Base-by-base conservation (phyloP, 352 stramenopile species). In the Globisporangium acanthophoron region DNA sequence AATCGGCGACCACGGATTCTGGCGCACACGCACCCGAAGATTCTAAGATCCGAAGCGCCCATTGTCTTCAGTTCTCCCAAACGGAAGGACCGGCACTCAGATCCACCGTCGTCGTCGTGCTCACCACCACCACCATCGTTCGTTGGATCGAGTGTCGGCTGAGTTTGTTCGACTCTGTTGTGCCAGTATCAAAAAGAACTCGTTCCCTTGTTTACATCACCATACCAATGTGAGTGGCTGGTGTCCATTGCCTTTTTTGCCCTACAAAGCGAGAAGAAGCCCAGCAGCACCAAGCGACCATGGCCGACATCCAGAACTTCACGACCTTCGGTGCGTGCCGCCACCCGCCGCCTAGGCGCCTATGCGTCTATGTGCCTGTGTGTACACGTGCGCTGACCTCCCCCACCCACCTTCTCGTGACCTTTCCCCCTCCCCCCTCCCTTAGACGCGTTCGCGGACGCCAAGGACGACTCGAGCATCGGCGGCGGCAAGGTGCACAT, bases 401-500 rank as follows among this genome's bases (percentile, higher is more conserved):
- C 48, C 39, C 39, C 52, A 24, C 41, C 44, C 57, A 64, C 27
- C n/a, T 27, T 24, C 43, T 46, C 50, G 24, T 27, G 24, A 27
- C 47, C 24, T 8, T 33, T 44, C 16, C 45, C n/a, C 35, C 62
- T 5, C 15, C 6, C 58, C 20, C 37, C 13, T 37, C 16, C 7
- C 35, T 5, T 57, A 96, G 86, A 96, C 64, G 86, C 86, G 24
- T 96, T 96, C 61, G 83, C 82, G 29, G 86, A 96, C 58, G 86
- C 86, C 58, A 92, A 92, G 76, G 86, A 96, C 52, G 85, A 93
- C 61, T 92, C 84, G 43, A 78, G 80, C 69, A 84, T 92, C 53
- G 82, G 84, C 65, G 76, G 82, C 40, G 86, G 85, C 71, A 96
- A 96, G 70, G 86, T 99, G 52, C 97, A 99, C 80, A 97, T 99